Base-by-base conservation (phyloP, 2,329 filamentous ascomycete genomes). In the Phaeomoniella chlamydospora region DNA sequence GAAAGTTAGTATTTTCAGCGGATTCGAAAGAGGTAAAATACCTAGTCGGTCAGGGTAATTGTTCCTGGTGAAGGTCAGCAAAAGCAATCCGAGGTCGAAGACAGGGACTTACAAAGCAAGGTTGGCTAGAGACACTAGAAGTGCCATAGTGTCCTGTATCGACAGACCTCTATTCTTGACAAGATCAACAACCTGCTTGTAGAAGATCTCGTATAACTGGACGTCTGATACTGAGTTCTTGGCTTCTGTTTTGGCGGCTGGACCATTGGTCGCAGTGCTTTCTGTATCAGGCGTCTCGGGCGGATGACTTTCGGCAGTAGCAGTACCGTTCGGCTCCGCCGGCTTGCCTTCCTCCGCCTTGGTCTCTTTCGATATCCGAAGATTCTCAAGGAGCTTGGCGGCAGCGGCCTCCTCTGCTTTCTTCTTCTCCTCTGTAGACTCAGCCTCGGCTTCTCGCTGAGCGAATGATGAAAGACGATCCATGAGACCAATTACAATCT, bases 401-500 rank as follows among this genome's bases (percentile, higher is more conserved):
- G 93, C 72, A 1, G 88, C 88, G 36, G 94, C 84, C 45, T 90
- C 78, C 58, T 98, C 90, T 17, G 74, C 66, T 56, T 84, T 80
- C 43, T 77, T 76, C 45, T 76, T 76, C 46, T 87, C 74, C 37
- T 84, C 78, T 4, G 71, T 67, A 14, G 73, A 68, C 38, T 82
- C 78, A 15, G 73, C 71, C 45, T 83, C 74, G 3, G 83, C 73
- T 57, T 96, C 88, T 38, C 87, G 73, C 48, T 90, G 80, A n/a
- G 90, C 88, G 56, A 94, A 98, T 37, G 86, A 80, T 4, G 90
- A 94, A 18, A 98, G 62, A 29, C 90, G 77, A 53, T 98, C 88
- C 92, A 98, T 98, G 41, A 98, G 67, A 16, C 88, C 90, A 52
- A 96, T 94, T 6, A 98, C 88, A 39, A 98, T 98, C 33, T 83